Evolutionary conservation across 2,329 filamentous ascomycete genomes (phyloP), one percentile per base, ranked within the genome.

Genomic region (Lachnellula hyalina): DNA sequence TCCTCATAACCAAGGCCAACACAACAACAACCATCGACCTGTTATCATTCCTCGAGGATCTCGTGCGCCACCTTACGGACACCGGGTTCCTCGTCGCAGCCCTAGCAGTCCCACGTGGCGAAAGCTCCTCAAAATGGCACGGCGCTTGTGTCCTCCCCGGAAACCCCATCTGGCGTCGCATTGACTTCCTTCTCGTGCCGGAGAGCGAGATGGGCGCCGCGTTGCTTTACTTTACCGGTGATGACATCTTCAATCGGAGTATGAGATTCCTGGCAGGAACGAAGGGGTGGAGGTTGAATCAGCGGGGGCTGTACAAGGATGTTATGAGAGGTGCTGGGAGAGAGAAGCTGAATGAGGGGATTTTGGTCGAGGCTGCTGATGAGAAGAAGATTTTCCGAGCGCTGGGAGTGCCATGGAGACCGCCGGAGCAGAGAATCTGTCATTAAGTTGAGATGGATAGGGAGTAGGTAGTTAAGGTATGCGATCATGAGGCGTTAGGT

Each of bases 201-300:
- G 84, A 85, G 62, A 76, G 81, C 2, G 86, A 96, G 70, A 78
- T 90, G 49, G 93, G 93, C 1, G 92, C 89, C 0, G 91, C 92
- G 0, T 69, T 96, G 58, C 80, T 96, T n/a, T 96, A 96, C 68
- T 97, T 96, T 67, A 96, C 93, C 0, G 93, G 93, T 1, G 94
- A 96, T 63, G 92, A 96, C 68, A 87, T 96, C 35, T 96, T 96
- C 74, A 96, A 96, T 70, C 78, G 92, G 15, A 95, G 89, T 66
- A 82, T 96, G 69, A 76, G 93, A 60, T 72, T 95, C 15, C 70
- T 96, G 60, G 90, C 91, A 14, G 82, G 84, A 40, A 90, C 84
- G 71, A 94, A 89, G 72, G 82, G 84, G 0, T 91, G 95, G 89
- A 75, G 88, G 49, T 69, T 97, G 52, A 96, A 96, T 63, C 92